phyloP scores from a whole-genome alignment of 2,329 filamentous ascomycete genomes.

The Seiridium unicorne region DNA sequence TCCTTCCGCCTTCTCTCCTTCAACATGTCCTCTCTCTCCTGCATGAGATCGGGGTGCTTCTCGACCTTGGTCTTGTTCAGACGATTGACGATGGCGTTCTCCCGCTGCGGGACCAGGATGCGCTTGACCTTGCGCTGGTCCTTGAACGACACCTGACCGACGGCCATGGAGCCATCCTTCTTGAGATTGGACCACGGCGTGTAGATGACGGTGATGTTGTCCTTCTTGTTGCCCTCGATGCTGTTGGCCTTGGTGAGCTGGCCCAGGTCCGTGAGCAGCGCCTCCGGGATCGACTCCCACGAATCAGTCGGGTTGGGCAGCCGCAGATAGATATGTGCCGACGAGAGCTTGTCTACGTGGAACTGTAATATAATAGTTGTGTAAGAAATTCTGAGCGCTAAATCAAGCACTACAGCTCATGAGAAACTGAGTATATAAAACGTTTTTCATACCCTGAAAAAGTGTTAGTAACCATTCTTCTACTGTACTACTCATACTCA shows the following conservation, averaged over 20 bases:
- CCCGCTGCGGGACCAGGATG: slow-evolving; percentile 74
- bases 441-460: slow-evolving; percentile 1
- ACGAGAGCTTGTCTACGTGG: slow-evolving; percentile 95
- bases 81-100: slow-evolving; percentile 93
- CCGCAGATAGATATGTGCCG: slow-evolving; percentile 93
- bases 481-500: slow-evolving; percentile 34
- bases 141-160: slow-evolving; percentile 93
- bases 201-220: slow-evolving; percentile 95
- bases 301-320: slow-evolving; percentile 67
- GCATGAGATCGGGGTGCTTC: slow-evolving; percentile 77
- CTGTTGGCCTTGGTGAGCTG: slow-evolving; percentile 98
- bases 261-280: slow-evolving; percentile 82
- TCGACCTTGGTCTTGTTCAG: slow-evolving; percentile 95
- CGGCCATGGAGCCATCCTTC: slow-evolving; percentile 94
- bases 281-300: slow-evolving; percentile 79
- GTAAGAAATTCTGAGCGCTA: neutral
- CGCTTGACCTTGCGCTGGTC: slow-evolving; percentile 82
- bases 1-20: slow-evolving; percentile 72
- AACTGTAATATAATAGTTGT: slow-evolving; percentile 55
- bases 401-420: neutral
- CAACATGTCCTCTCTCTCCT: slow-evolving; percentile 76
- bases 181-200: slow-evolving; percentile 96
- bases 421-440: neutral
- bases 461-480: neutral
- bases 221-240: slow-evolving; percentile 99